These are phyloP conservation scores for Paramyrothecium sp. DNA, from an alignment of 2,329 filamentous ascomycete species.

Conservation along the genomic window DNA sequence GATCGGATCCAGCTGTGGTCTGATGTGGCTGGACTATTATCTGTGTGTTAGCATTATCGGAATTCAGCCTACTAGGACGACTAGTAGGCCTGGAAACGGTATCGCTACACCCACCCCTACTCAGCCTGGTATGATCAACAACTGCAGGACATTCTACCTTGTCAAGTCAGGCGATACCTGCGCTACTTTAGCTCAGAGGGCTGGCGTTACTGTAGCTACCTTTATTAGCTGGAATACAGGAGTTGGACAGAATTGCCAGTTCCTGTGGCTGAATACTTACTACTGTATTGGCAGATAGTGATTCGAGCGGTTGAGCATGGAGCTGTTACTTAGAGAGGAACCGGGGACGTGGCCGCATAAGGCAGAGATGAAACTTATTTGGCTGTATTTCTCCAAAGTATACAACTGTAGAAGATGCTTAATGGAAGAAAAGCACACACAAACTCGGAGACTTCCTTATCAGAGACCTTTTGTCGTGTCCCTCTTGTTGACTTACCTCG, in stretches of 20 bases:
- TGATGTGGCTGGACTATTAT: constrained; percentile 10
- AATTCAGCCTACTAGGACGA: neutral
- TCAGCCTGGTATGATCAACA: constrained; percentile 20
- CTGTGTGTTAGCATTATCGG: constrained; percentile 8
- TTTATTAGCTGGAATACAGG: constrained; percentile 2
- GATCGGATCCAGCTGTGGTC: constrained; percentile 7
- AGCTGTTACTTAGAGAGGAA: no score
- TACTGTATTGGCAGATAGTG: constrained; percentile 2
- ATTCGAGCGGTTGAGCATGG: no score
- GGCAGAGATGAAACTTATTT: no score
- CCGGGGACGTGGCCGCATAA: no score
- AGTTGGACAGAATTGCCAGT: neutral
- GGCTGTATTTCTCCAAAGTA: no score
- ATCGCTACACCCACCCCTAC: constrained; percentile 23
- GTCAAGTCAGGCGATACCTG: neutral
- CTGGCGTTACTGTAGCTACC: neutral
- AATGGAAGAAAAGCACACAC: no score
- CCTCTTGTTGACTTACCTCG: no score
- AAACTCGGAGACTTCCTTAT: no score
- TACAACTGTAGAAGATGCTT: no score
- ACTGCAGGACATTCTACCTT: neutral
- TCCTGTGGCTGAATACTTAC: neutral
- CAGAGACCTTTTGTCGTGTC: no score
- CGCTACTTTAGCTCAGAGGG: neutral
- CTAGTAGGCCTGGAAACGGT: constrained; percentile 6